These are phyloP conservation scores for Hypholoma sublateritium DNA, from an alignment of 768 basidiomycete genomes.

Conservation along the genomic window DNA sequence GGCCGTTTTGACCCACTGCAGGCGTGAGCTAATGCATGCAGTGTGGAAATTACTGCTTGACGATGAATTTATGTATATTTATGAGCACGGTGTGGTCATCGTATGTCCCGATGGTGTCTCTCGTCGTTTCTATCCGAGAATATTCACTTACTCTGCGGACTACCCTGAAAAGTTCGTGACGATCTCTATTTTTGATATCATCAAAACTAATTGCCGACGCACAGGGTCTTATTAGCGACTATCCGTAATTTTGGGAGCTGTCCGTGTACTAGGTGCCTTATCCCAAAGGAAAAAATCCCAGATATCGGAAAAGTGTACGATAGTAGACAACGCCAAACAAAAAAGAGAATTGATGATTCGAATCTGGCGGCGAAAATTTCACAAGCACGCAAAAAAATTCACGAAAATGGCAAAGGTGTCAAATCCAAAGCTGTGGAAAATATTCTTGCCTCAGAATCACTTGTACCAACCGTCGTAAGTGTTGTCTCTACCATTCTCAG, in stretches of 20 bases:
- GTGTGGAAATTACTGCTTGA: constrained; percentile 24
- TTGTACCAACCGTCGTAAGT: constrained; percentile 13
- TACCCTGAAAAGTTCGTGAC: constrained; percentile 26
- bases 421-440: not conserved
- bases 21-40: constrained; percentile 30
- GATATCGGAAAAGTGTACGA: constrained; percentile 27
- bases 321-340: not conserved
- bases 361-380: not conserved
- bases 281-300: constrained; percentile 24
- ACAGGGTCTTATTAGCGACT: constrained; percentile 31
- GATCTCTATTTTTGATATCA: not conserved
- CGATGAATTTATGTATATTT: constrained; percentile 18
- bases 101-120: constrained; percentile 26
- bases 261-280: constrained; percentile 38
- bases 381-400: constrained; percentile 2
- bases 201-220: not conserved
- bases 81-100: constrained; percentile 27
- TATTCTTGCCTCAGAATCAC: constrained; percentile 1
- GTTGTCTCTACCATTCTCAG: not conserved
- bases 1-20: constrained; percentile 11
- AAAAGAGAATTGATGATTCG: constrained; percentile 7
- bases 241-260: constrained; percentile 29
- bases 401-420: constrained; percentile 5
- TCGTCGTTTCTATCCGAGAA: constrained; percentile 28
- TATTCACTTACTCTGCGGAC: constrained; percentile 36